Percentiles rank a stretch among this genome's conserved stretches.
Evolutionary conservation across 768 basidiomycete genomes (phyloP).

Genomic region (Bullera alba): DNA sequence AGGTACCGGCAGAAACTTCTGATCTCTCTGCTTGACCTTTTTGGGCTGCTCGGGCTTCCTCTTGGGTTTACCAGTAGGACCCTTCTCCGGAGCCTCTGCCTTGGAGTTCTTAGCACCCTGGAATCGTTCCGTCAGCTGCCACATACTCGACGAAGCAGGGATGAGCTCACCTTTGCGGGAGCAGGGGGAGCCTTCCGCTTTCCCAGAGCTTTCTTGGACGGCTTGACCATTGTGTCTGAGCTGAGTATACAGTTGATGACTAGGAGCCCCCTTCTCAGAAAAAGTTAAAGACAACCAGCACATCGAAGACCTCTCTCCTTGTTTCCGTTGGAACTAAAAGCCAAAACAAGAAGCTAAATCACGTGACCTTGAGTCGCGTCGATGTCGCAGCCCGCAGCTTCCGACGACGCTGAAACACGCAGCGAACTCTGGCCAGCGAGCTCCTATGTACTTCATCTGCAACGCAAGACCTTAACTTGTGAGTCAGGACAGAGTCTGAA

Average conservation of each 20-base stretch:
- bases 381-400: neutral
- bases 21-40: constrained; percentile 43
- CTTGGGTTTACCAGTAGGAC: constrained; percentile 32
- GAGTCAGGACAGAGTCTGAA: neutral
- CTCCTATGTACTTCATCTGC: too few species aligned
- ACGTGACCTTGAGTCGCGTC: neutral
- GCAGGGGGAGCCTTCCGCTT: constrained; percentile 29
- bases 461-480: too few species aligned
- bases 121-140: neutral
- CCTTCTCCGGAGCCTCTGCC: constrained; percentile 8
- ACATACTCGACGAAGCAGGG: too few species aligned
- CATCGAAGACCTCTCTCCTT: neutral
- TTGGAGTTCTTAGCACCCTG: constrained; percentile 4
- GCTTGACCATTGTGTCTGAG: neutral
- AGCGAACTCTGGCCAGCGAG: too few species aligned
- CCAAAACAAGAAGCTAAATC: neutral
- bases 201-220: constrained; percentile 17
- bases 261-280: neutral
- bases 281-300: neutral
- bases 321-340: neutral
- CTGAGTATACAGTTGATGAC: neutral
- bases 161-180: neutral
- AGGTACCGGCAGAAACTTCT: constrained; percentile 42
- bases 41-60: constrained; percentile 37
- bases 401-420: too few species aligned